Base-by-base conservation (phyloP, 169 alveolate species). In the Cryptosporidium ubiquitum region DNA sequence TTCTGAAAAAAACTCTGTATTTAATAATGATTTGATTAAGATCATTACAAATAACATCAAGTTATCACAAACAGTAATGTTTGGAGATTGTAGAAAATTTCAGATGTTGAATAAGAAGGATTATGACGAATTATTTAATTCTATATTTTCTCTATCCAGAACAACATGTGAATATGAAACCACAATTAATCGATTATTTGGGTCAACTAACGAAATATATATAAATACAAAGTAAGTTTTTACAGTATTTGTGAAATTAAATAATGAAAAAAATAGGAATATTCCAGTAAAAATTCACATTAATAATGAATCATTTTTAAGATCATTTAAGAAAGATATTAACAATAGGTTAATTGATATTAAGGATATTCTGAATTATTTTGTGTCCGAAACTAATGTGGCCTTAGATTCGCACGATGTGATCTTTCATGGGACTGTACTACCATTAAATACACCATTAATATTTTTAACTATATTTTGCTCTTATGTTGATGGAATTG, bases 361-460 rank as follows among this genome's bases (percentile, higher is more conserved):
- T 16, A 44, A 35, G 12, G 89, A 64, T 42, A 23, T 79, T 16
- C 42, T 79, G 37, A 61, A 42, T 29, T 39, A 79, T 23, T 3
- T 79, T 26, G 26, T 23, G 20, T 29, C 68, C 10, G 64, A 61
- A 18, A 31, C 37, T 37, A 18, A 40, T 64, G 68, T 44, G 10
- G 23, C 10, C 68, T 73, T 37, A 23, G 58, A 73, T 55, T 23
- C 33, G 16, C 14, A 57, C 18, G 33, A 23, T 5, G 73, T 79
- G 23, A 37, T 79, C 20, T 61, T 79, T 29, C 89, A 79, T 61
- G 89, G 89, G 42, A 61, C 61, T 23, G 33, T 18, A 29, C 40
- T 64, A 23, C 89, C 89, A 40, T 31, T 60, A 23, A 47, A 79
- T 10, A 79, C 89, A 3, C 89, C 89, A 60, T 79, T 79, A 61